Evolutionary conservation across 2,329 filamentous ascomycete species (phyloP).

Genomic region (Microsporum ferrugineum): DNA sequence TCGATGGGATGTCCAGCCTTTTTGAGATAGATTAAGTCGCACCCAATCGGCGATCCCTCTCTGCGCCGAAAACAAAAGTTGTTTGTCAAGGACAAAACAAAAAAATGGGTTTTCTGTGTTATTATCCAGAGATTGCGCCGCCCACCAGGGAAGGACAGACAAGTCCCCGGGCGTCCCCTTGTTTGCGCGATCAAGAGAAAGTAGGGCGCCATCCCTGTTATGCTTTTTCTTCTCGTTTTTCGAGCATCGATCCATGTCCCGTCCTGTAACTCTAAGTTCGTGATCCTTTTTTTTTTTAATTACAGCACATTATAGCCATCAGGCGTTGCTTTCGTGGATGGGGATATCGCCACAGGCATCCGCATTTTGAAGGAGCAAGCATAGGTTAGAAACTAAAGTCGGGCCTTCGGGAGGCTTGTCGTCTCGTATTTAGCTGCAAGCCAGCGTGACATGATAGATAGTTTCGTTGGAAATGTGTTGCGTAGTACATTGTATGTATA

Average conservation of each 20-base stretch:
- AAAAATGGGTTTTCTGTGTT: not conserved
- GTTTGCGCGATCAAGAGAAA: not conserved
- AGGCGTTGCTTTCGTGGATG: not conserved
- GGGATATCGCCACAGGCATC: not conserved
- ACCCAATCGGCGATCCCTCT: slow-evolving; percentile 1
- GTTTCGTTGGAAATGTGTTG: not conserved
- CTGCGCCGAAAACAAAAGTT: not conserved
- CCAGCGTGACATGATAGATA: not conserved
- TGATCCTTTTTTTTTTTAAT: not conserved
- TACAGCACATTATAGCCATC: not conserved
- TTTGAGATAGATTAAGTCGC: not conserved
- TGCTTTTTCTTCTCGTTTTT: not conserved
- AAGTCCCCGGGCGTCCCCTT: not conserved
- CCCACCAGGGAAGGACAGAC: not conserved
- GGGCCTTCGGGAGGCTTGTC: not conserved
- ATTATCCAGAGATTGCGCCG: not conserved
- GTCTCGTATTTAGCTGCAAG: slow-evolving; percentile 3
- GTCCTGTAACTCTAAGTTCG: not conserved
- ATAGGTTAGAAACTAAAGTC: not conserved
- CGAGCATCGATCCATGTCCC: not conserved
- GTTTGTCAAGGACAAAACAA: not conserved
- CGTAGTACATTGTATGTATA: not conserved
- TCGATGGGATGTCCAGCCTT: not conserved
- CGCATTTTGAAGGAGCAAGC: not conserved
- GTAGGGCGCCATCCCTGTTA: not conserved